These are phyloP conservation scores for Zarea fungicola DNA, from an alignment of 2,329 filamentous ascomycete genomes.

Conservation along the genomic window DNA sequence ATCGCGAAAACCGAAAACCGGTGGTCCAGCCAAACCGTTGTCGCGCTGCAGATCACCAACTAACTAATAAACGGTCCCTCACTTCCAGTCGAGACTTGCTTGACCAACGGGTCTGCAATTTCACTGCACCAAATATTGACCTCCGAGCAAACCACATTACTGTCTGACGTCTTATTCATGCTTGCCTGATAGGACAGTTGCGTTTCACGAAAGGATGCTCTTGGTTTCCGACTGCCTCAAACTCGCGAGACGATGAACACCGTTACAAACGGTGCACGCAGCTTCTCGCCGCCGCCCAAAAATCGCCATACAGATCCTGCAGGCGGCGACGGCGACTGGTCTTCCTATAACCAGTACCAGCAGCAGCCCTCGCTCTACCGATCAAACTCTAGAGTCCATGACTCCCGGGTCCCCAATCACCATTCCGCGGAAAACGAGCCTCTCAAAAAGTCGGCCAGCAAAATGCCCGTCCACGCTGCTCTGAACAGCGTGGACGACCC, in stretches of 20 bases:
- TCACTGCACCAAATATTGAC: not conserved
- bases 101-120: not conserved
- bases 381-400: not conserved
- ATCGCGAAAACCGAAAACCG: not conserved
- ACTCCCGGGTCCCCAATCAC: not conserved
- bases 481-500: not conserved
- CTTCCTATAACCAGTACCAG: not conserved
- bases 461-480: not conserved
- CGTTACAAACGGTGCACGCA: conserved; percentile 4
- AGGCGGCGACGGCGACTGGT: not conserved
- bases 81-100: not conserved
- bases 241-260: conserved; percentile 6
- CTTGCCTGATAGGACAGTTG: not conserved
- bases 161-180: not conserved
- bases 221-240: not conserved
- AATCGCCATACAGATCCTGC: not conserved
- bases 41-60: not conserved
- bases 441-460: not conserved
- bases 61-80: no score
- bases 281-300: conserved; percentile 10
- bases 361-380: not conserved
- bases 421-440: not conserved
- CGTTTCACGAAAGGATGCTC: conserved; percentile 8
- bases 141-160: not conserved
- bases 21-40: not conserved